Evolutionary conservation across 345 rosid species (phyloP).

Genomic region (Arabidopsis suecica): DNA sequence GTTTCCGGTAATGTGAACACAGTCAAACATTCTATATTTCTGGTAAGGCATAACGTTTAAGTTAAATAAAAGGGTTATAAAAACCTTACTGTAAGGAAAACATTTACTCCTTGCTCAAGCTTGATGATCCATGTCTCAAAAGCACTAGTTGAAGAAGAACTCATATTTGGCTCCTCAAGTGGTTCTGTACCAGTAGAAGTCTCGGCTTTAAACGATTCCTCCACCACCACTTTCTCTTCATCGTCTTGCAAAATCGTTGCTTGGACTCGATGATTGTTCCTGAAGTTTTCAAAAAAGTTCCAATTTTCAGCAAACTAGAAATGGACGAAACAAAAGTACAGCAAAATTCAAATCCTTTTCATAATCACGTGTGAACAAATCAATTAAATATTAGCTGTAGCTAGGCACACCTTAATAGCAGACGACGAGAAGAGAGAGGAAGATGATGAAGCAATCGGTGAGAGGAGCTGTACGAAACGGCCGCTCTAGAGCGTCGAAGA

Average conservation of each 20-base stretch:
- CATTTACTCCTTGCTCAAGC: conserved; percentile 76
- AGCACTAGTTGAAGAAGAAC: conserved; percentile 51
- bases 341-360: neutral
- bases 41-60: neutral
- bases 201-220: conserved; percentile 67
- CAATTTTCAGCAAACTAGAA: too few relatives aligned
- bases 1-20: too few relatives aligned
- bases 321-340: neutral
- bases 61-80: neutral
- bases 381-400: neutral
- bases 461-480: conserved; percentile 40
- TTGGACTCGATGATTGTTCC: conserved; percentile 54
- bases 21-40: conserved; percentile 1
- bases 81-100: conserved; percentile 74
- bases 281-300: neutral
- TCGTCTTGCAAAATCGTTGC: conserved; percentile 70
- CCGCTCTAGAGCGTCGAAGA: conserved; percentile 28
- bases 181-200: conserved; percentile 44
- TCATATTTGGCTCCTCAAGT: conserved; percentile 34
- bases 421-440: conserved; percentile 41
- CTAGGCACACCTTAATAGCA: conserved; percentile 45
- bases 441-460: conserved; percentile 40
- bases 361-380: neutral
- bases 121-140: conserved; percentile 65
- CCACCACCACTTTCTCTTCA: conserved; percentile 73